These are phyloP conservation scores for Phytopythium vexans DNA, from an alignment of 352 stramenopile species.

Conservation along the genomic window DNA sequence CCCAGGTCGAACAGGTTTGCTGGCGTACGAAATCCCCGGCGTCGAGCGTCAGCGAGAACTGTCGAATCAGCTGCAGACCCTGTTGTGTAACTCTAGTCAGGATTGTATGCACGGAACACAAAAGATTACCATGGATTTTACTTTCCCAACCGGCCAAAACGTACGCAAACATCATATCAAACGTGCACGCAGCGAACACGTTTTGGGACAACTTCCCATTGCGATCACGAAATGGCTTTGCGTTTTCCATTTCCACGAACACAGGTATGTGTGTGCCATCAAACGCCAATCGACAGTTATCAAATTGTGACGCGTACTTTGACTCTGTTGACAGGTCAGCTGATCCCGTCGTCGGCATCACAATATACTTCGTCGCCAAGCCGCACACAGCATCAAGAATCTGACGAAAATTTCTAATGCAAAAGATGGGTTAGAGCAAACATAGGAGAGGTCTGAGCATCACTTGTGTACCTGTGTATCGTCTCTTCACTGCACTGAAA, in stretches of 20 bases:
- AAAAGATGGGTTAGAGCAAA: neutral
- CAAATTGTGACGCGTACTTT: slow-evolving; percentile 7
- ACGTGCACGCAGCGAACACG: slow-evolving; percentile 18
- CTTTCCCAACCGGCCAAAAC: slow-evolving; percentile 22
- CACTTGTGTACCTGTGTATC: slow-evolving; percentile 3
- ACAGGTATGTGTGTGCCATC: slow-evolving; percentile 16
- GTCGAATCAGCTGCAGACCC: slow-evolving; percentile 10
- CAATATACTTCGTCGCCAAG: slow-evolving; percentile 1
- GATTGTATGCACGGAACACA: neutral
- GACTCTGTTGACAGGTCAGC: slow-evolving; percentile 2
- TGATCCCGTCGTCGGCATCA: neutral
- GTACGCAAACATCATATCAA: slow-evolving; percentile 18
- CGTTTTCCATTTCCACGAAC: slow-evolving; percentile 4
- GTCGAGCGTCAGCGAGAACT: slow-evolving; percentile 3
- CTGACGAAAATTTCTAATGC: slow-evolving; percentile 4
- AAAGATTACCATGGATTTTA: slow-evolving; percentile 4
- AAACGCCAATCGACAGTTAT: slow-evolving; percentile 12
- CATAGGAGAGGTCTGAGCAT: too few relatives aligned
- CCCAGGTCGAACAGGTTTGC: slow-evolving; percentile 12
- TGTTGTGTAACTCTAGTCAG: slow-evolving; percentile 4
- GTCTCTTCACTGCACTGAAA: slow-evolving; percentile 15
- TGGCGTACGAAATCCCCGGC: slow-evolving; percentile 7
- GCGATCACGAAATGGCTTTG: slow-evolving; percentile 16
- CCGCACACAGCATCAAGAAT: slow-evolving; percentile 5
- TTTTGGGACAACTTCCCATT: slow-evolving; percentile 16